Evolutionary conservation across 768 basidiomycete genomes (phyloP), one percentile per base, ranked within the genome.

Genomic region (Pulveroboletus frians): DNA sequence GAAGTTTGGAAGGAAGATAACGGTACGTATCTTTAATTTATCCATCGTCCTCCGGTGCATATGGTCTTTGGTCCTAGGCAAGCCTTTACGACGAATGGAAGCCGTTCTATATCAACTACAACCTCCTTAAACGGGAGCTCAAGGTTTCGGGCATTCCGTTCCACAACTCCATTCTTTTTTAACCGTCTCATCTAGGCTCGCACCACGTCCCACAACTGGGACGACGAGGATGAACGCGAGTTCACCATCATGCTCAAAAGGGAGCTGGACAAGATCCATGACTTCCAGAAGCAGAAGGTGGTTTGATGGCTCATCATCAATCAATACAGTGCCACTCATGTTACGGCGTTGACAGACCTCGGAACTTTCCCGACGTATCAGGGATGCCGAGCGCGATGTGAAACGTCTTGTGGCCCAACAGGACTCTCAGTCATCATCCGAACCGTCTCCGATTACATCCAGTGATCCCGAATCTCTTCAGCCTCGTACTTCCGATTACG

Each of bases 201-300:
- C 29, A 86, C 80, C 3, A 75, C 77, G 4, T 69, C 71, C 13
- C 75, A 72, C 18, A 65, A 68, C 39, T 97, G 95, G 95, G 78
- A 74, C 29, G 78, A 80, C 39, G 69, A 74, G 13, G 92, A 96
- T 65, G 95, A 98, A 70, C 73, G 74, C 30, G 82, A 88, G 35
- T 98, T 98, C 62, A 85, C 83, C 10, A 67, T 62, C 37, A 78
- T 85, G 73, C 81, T 97, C 47, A 85, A 88, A 60, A 74, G 73
- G 50, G 93, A 98, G 71, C 76, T 98, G 29, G 89, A 93, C 62
- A 98, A 98, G 72, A 84, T 97, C 38, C 86, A 94, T 58, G 84
- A 85, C 61, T 98, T 98, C 64, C 95, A 98, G 65, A 88, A 84
- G 64, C 72, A 76, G 30, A 98, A 96, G 81, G 91, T 85, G 60